Conservation (phyloP, 768 basidiomycete genomes). For the Serendipita sp. region DNA sequence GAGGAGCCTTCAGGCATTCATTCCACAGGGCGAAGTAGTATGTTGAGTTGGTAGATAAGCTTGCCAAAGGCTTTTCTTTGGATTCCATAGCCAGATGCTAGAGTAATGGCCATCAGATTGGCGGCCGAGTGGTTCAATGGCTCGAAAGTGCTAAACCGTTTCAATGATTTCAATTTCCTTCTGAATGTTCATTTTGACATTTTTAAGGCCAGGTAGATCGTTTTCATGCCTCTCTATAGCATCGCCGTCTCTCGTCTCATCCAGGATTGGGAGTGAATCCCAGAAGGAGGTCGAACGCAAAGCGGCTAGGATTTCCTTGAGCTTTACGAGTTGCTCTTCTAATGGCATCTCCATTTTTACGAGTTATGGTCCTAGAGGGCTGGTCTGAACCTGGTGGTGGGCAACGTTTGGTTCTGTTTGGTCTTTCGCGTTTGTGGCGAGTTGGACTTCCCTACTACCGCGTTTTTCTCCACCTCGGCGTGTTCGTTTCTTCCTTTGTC, state of each 20-base stretch:
- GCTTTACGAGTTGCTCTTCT: not conserved
- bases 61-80: not conserved
- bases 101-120: not conserved
- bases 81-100: not conserved
- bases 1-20: constrained; percentile 46
- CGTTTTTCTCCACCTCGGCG: not conserved
- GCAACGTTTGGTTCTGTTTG: no score
- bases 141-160: not conserved
- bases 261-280: constrained; percentile 2
- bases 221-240: not conserved
- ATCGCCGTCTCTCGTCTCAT: constrained; percentile 5
- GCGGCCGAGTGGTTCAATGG: not conserved
- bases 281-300: not conserved
- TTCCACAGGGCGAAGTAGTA: constrained; percentile 73
- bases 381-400: no score
- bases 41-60: constrained; percentile 47
- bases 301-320: not conserved
- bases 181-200: constrained; percentile 6
- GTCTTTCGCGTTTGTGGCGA: not conserved
- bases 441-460: not conserved
- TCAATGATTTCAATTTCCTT: constrained; percentile 4
- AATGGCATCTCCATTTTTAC: not conserved
- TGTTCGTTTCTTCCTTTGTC: not conserved
- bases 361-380: no score
- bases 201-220: not conserved